Base-by-base conservation (phyloP, 768 basidiomycete genomes). In the Lentinula edodes region DNA sequence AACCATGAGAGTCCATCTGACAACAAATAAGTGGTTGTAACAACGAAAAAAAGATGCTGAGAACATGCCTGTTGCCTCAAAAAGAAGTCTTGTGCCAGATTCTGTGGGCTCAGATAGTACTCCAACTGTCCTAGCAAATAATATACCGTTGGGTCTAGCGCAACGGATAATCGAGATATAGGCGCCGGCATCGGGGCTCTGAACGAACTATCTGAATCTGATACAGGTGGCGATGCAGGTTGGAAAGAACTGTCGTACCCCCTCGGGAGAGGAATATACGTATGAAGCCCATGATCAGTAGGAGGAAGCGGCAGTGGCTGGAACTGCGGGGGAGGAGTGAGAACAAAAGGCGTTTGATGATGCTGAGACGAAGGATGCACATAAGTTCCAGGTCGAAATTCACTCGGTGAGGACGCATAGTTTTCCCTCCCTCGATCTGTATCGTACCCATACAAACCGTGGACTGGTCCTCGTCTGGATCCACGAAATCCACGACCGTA, bases 71-170 rank as follows among this genome's bases (percentile, higher is more conserved):
- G 79, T 74, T 87, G 81, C 57, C 93, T 82, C 39, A 98, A 77
- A 75, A 82, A 96, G 65, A 90, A 81, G 71, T 98, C 95, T 70
- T 87, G 84, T n/a, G 83, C 89, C 76, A 98, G 80, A 70, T 96
- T 97, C 70, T 97, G 88, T 60, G 88, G 79, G 66, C 93, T 92
- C 66, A 98, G 79, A 75, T 96, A 98, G 72, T 93, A 97, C 74
- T 96, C 95, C 56, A 96, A 74, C 72, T 96, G 90, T 1, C 85
- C 88, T 48, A 96, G 81, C 32, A 96, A 76, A 70, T 83, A 86
- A 67, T 80, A 88, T 53, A 86, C 73, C 54, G 82, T 85, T 23
- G 83, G 73, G 68, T 95, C 92, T 12, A 91, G 69, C 1, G 85
- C 80, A 75, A 83, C 87, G 5, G 79, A 66, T 13, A 85, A 56